Evolutionary conservation across 164 flowering plant species (phyloP).

Genomic region (Litsea cubeba): DNA sequence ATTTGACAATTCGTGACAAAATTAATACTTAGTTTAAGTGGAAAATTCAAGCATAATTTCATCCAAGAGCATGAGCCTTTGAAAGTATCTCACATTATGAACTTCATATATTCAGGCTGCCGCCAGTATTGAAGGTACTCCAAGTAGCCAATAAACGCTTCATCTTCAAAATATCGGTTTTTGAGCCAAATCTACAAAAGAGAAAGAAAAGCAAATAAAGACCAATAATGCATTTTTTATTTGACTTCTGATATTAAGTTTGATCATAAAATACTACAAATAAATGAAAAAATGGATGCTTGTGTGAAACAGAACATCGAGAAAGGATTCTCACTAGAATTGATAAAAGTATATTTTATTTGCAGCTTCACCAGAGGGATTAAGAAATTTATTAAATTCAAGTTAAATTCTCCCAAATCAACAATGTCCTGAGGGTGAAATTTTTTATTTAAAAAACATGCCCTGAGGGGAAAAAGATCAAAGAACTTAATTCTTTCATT

Average conservation of each 20-base stretch:
- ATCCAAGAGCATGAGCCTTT: not conserved
- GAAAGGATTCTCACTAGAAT: not conserved
- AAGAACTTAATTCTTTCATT: not conserved
- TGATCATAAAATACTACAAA: not conserved
- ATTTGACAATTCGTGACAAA: not conserved
- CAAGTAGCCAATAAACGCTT: slow-evolving; percentile 98
- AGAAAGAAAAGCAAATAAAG: not conserved
- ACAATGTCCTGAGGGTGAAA: no score
- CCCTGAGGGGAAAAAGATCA: not conserved
- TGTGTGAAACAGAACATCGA: not conserved
- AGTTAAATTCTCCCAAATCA: not conserved
- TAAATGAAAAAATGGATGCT: not conserved
- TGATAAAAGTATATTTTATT: not conserved
- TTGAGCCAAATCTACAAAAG: slow-evolving; percentile 81
- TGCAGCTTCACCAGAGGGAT: not conserved
- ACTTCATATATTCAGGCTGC: slow-evolving; percentile 78
- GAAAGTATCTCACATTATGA: slow-evolving; percentile 64
- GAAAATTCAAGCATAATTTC: not conserved
- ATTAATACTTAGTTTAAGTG: not conserved
- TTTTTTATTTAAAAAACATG: not conserved
- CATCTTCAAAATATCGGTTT: slow-evolving; percentile 97
- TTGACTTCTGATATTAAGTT: not conserved
- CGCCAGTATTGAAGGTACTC: slow-evolving; percentile 97
- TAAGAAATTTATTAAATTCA: not conserved
- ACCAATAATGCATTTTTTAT: no score